A percentile compares a stretch with the other conserved stretches of the same genome.
Evolutionary conservation across 768 basidiomycete species (phyloP).

Genomic region (Chalciporus piperatus): DNA sequence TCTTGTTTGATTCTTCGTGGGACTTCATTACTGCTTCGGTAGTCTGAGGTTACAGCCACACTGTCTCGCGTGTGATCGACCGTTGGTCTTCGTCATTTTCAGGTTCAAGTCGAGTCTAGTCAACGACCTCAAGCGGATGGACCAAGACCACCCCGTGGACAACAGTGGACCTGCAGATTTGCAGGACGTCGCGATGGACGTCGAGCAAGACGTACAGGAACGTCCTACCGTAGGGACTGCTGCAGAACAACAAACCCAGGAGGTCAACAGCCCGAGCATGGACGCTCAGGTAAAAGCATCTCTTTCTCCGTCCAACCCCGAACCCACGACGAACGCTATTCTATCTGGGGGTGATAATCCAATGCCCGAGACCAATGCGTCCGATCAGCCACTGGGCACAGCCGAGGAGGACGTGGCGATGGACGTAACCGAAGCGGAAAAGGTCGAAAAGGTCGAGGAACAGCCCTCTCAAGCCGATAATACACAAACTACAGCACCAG

Average conservation of each 20-base stretch:
- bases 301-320: constrained; percentile 8
- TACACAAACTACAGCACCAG: neutral
- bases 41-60: too few species aligned
- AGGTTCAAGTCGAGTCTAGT: constrained; percentile 14
- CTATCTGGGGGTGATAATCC: constrained; percentile 5
- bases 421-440: constrained; percentile 19
- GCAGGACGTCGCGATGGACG: constrained; percentile 20
- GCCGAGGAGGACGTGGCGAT: constrained; percentile 24
- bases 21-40: too few species aligned
- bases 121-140: constrained; percentile 19
- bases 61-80: constrained; percentile 20
- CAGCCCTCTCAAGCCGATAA: constrained; percentile 10
- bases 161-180: neutral
- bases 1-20: too few species aligned
- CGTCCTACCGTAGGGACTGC: neutral
- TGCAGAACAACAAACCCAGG: neutral
- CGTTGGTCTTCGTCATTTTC: constrained; percentile 25
- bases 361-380: constrained; percentile 2
- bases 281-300: neutral
- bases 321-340: constrained; percentile 6
- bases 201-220: constrained; percentile 16
- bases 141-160: constrained; percentile 17
- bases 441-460: constrained; percentile 9
- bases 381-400: constrained; percentile 23
- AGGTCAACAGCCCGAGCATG: neutral